Evolutionary conservation across 352 stramenopile species (phyloP), one percentile per base, ranked within the genome.

Genomic region (Globisporangium recalcitrans): DNA sequence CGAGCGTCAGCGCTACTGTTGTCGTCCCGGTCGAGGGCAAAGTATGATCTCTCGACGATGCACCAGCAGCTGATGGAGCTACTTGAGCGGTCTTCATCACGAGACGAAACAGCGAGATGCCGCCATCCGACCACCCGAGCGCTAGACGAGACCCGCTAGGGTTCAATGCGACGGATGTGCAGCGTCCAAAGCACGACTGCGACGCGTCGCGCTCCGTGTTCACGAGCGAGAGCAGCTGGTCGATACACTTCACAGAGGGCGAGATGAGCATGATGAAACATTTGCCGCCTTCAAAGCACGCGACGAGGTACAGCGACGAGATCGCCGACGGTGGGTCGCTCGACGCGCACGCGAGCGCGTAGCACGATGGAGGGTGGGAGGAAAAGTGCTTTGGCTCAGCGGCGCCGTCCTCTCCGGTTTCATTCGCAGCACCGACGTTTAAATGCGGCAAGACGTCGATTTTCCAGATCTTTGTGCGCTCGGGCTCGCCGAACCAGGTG

Each of bases 261-360:
- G 79, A 76, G 4, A 93, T 56, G 58, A 88, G 60, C 74, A 93
- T 82, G 60, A 93, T 87, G 55, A 93, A 93, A 60, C 83, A 93
- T 60, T 86, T 88, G 47, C 79, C 81, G n/a, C 76, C 77, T 65
- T 86, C 76, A 65, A 93, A 93, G 62, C 70, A 87, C 52, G 81
- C 81, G 47, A 90, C 76, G 5, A 93, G 63, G 52, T 72, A 76
- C 31, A 93, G 65, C 32, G 66, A 75, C 52, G 72, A 34, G 36
- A 73, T 64, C 1, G 57, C 52, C 14, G 60, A 54, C 1, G 67
- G 44, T 9, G 70, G 59, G 14, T 88, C 75, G 31, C 63, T 60
- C 7, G 80, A 76, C 6, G 77, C 83, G 29, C 75, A 77, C 13
- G 80, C 75, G 40, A 92, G 56, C 2, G 70, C 68, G 40, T 87